These are phyloP conservation scores for Cotoneaster glaucophyllus DNA, from an alignment of 306 rosid species.

Conservation along the genomic window DNA sequence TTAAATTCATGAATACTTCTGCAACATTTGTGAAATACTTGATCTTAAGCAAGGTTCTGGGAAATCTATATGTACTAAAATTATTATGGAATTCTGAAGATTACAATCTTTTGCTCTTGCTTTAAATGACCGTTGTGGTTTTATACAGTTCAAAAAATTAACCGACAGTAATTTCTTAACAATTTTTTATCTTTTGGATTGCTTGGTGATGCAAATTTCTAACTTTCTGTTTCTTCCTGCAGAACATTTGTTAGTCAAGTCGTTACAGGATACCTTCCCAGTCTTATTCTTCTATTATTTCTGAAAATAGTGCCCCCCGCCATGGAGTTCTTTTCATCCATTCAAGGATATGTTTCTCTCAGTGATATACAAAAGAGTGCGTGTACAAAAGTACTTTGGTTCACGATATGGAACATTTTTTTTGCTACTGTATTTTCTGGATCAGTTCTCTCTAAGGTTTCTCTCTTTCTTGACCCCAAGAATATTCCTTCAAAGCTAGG, in stretches of 20 bases:
- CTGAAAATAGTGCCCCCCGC: conserved; percentile 75
- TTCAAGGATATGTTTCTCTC: conserved; percentile 76
- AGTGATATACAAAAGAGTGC: conserved; percentile 86
- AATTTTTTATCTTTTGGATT: neutral
- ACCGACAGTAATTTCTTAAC: neutral
- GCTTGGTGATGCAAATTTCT: conserved; percentile 14
- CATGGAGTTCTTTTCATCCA: conserved; percentile 83
- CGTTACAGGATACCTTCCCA: conserved; percentile 92
- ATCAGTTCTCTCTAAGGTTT: conserved; percentile 45
- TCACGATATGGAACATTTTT: conserved; percentile 87
- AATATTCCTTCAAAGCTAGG: conserved; percentile 68
- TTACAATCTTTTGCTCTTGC: neutral
- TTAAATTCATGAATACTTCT: neutral
- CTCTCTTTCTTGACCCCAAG: conserved; percentile 60
- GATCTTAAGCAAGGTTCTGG: neutral
- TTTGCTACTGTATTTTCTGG: conserved; percentile 94
- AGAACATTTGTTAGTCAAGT: conserved; percentile 69
- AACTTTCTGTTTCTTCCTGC: conserved; percentile 31
- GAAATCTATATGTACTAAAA: neutral
- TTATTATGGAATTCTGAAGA: neutral
- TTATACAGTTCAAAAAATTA: neutral
- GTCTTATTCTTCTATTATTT: conserved; percentile 80
- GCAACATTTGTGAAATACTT: neutral
- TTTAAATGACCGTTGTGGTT: neutral
- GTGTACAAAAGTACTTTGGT: conserved; percentile 79